A percentile compares a stretch with the other conserved stretches of the same genome.
Evolutionary conservation across 352 stramenopile genomes (phyloP).

Genomic region (Phytopythium delawarense): DNA sequence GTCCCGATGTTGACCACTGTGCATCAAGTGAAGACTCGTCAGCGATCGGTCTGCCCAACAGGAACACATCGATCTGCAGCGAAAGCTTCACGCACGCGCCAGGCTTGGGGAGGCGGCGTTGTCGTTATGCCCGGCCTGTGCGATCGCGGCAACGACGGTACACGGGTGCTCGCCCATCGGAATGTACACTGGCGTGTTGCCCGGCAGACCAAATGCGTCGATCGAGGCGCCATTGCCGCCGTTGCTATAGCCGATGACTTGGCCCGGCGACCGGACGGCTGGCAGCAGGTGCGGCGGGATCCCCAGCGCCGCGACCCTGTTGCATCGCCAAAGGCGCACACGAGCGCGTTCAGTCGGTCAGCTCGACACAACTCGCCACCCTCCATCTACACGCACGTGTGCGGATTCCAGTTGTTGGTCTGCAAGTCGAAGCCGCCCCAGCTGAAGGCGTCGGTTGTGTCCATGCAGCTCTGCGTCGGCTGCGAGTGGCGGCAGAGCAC

Average conservation of each 20-base stretch:
- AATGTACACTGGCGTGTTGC: slow-evolving; percentile 30
- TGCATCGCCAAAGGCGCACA: background rate
- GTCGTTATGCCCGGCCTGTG: slow-evolving; percentile 3
- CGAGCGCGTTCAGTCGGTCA: background rate
- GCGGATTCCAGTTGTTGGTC: slow-evolving; percentile 33
- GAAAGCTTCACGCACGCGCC: slow-evolving; percentile 21
- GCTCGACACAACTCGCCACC: background rate
- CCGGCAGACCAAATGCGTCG: slow-evolving; percentile 26
- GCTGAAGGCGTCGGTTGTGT: slow-evolving; percentile 68
- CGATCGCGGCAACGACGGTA: slow-evolving; percentile 43
- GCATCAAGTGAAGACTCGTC: background rate
- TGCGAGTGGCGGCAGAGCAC: slow-evolving; percentile 38
- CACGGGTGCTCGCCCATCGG: slow-evolving; percentile 73
- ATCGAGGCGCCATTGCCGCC: background rate
- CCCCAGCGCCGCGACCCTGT: slow-evolving; percentile 43
- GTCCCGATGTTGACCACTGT: slow-evolving; percentile 72
- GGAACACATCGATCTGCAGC: background rate
- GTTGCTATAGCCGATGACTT: slow-evolving; percentile 32
- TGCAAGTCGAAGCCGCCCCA: slow-evolving; percentile 57
- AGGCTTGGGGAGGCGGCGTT: slow-evolving; percentile 20
- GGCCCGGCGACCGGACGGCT: slow-evolving; percentile 29
- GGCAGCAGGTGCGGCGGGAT: slow-evolving; percentile 51
- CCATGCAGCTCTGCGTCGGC: slow-evolving; percentile 35
- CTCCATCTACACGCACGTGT: slow-evolving; percentile 19
- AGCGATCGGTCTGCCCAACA: background rate